Evolutionary conservation across 371 early-diverging fungal genomes (phyloP).

Genomic region (Mortierella sp.): DNA sequence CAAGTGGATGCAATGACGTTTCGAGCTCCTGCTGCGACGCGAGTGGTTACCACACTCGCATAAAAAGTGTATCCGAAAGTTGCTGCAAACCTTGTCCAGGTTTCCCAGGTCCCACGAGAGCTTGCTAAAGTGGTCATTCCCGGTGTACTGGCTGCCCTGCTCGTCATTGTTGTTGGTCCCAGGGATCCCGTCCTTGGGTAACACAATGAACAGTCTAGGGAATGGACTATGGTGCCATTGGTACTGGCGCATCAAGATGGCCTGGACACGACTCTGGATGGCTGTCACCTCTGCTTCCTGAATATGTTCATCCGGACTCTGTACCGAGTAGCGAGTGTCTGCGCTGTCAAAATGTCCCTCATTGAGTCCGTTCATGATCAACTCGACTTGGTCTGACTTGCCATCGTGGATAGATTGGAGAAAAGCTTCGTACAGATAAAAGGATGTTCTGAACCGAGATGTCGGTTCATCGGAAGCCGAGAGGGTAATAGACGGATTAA

Average conservation of each 20-base stretch:
- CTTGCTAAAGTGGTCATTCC: too few species aligned
- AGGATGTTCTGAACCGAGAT: slow-evolving; percentile 10
- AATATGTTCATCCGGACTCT: slow-evolving; percentile 18
- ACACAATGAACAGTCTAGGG: slow-evolving; percentile 29
- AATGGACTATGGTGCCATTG: slow-evolving; percentile 23
- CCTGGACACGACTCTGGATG: slow-evolving; percentile 21
- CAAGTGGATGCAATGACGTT: slow-evolving; percentile 32
- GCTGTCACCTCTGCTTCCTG: slow-evolving; percentile 8
- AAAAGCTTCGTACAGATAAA: slow-evolving; percentile 19
- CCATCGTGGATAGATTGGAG: slow-evolving; percentile 15
- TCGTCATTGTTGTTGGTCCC: too few species aligned
- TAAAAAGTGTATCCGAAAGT: slow-evolving; percentile 30
- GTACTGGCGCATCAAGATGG: slow-evolving; percentile 23
- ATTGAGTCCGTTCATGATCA: slow-evolving; percentile 15
- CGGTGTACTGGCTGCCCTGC: too few species aligned
- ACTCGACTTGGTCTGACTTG: slow-evolving; percentile 4
- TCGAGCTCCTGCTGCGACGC: neutral
- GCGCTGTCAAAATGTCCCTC: slow-evolving; percentile 1
- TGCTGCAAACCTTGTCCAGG: neutral
- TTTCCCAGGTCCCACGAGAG: slow-evolving; percentile 3
- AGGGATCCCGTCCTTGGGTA: slow-evolving; percentile 11
- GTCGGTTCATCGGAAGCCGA: slow-evolving; percentile 8
- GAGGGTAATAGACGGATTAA: neutral
- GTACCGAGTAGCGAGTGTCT: slow-evolving; percentile 13
- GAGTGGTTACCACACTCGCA: slow-evolving; percentile 49